Base-by-base conservation (phyloP, 352 stramenopile genomes). In the Hyaloperonospora arabidopsidis region DNA sequence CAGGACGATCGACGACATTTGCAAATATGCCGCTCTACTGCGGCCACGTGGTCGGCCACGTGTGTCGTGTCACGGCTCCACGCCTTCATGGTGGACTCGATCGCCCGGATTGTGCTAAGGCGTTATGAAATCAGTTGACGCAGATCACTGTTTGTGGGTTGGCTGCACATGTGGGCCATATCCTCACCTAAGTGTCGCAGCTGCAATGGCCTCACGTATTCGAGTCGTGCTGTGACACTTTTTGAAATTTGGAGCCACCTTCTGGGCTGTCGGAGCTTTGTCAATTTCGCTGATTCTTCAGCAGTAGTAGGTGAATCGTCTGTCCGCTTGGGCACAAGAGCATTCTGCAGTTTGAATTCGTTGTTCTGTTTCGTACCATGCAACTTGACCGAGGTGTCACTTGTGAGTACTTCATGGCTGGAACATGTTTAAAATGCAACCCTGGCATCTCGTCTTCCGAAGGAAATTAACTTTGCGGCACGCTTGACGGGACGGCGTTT, bases 401-500 rank as follows among this genome's bases (percentile, higher is more conserved):
- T 34, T 68, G 21, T 72, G 68, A 61, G 61, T 82, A 32, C 36
- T 45, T 48, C 67, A 65, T 5, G 54, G 76, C 50, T 68, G 69
- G 21, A 54, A 73, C 40, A 68, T 77, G 67, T 70, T 69, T 13
- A 73, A 76, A 14, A 65, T 79, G 56, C 57, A 14, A 70, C 69
- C 10, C 76, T 67, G 15, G 72, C 69, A 12, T 82, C 79, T 49
- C 79, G 77, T 48, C 54, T 82, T 25, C 47, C 0, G 40, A 57
- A 17, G 68, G 61, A 49, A 63, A 59, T 29, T 63, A 45, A 45
- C 46, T 61, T 1, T 66, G 67, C 57, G 70, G 73, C 28, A 53
- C 72, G n/a, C 58, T 83, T 17, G 73, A 79, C 59, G 65, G 63
- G 18, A 67, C 72, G 49, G 59, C 63, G 1, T 57, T 76, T 83